Evolutionary conservation across 345 rosid species (phyloP), one percentile per base, ranked within the genome.

Genomic region (Lepidium africanum): DNA sequence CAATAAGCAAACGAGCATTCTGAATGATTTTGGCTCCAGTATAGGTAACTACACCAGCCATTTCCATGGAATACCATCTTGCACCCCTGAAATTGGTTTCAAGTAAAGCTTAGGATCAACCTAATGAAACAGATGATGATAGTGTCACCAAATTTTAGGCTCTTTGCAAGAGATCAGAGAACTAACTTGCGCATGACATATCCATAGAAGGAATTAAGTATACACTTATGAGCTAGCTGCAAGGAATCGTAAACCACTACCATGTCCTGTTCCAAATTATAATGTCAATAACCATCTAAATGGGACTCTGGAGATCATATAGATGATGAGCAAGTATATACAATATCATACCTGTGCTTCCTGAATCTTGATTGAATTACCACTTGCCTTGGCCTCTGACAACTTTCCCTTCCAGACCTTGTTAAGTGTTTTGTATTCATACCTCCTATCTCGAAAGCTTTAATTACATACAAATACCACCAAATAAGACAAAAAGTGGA

Each of bases 51-150:
- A 90, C 98, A 72, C 98, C 97, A 72, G 98, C 98, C 98, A 93
- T 93, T 86, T 93, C 98, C 98, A 90, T 93, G 16, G 98, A 93
- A 81, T 90, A 93, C 98, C 98, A 90, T 80, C 98, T 88, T 76
- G 98, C 98, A 75, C 98, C 98, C 83, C 98, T 92, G 77, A 53
- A 68, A 49, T 39, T 68, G 27, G 76, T 70, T 46, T 48, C 72
- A 51, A 39, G 39, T 70, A 59, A 53, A 62, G 39, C 57, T 35
- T 47, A 6, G 27, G 62, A 65, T 70, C 76, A 80, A 42, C 67
- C 63, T 6, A 69, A 60, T 33, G 72, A 19, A 41, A 68, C 43
- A 67, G 42, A 30, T 19, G 59, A 33, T 50, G 21, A 23, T 9
- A 45, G 69, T 67, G 23, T n/a, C 66, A 71, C 55, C 50, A 49